A percentile compares a stretch with the other conserved stretches of the same genome.
phyloP scores from a whole-genome alignment of 495 filamentous ascomycete species.

The Terfezia claveryi region DNA sequence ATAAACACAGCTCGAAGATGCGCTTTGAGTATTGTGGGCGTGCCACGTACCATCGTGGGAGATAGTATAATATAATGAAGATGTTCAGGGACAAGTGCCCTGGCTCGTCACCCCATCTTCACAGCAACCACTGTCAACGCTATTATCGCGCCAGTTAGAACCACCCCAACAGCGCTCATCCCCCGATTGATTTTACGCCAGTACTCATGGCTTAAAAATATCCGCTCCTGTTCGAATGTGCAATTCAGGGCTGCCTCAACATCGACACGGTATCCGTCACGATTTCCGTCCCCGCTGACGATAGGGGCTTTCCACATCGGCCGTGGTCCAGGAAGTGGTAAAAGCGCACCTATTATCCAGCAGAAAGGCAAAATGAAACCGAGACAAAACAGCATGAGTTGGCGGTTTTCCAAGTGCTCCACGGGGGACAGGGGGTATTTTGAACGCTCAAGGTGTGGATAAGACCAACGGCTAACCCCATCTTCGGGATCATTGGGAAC shows the following conservation, averaged over 20 bases:
- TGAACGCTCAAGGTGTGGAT: background rate
- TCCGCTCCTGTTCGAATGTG: conserved; percentile 32
- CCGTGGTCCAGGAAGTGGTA: conserved; percentile 33
- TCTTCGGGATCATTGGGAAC: background rate
- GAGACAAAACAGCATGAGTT: conserved; percentile 67
- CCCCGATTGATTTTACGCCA: conserved; percentile 80
- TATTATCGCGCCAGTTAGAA: conserved; percentile 56
- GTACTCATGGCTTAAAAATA: conserved; percentile 68
- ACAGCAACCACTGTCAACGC: conserved; percentile 8
- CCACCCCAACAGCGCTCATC: conserved; percentile 58
- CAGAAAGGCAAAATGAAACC: conserved; percentile 74
- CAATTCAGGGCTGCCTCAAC: conserved; percentile 27
- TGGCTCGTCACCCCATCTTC: background rate
- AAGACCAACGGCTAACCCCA: background rate
- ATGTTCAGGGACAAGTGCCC: too few relatives aligned
- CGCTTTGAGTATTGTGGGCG: too few relatives aligned
- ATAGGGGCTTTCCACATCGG: conserved; percentile 11
- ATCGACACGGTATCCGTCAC: conserved; percentile 20
- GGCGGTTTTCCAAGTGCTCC: conserved; percentile 20
- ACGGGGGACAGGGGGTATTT: background rate
- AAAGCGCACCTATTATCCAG: conserved; percentile 68
- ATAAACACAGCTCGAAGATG: too few relatives aligned
- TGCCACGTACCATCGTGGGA: too few relatives aligned
- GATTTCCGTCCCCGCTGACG: conserved; percentile 5
- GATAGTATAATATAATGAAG: too few relatives aligned